Base-by-base conservation (phyloP, 2,329 filamentous ascomycete species). In the Phyllosticta paracitricarpa region DNA sequence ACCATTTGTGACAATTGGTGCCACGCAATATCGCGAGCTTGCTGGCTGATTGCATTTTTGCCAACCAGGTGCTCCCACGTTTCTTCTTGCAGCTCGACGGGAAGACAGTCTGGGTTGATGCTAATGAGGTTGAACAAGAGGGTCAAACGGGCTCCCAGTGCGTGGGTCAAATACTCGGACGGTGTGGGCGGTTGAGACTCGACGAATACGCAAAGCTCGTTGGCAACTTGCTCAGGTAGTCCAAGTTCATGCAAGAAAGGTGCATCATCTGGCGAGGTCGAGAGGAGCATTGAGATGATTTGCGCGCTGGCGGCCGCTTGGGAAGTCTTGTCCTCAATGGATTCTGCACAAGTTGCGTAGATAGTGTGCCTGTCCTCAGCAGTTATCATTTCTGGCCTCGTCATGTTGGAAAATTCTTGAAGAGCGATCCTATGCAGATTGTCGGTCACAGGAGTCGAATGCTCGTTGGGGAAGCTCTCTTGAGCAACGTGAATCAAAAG, bases 61-160 rank as follows among this genome's bases (percentile, higher is more conserved):
- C 90, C 88, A 56, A 96, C 84, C 26, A 94, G 78, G 51, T 87
- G 77, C 61, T 87, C 79, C 89, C 90, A 96, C 1, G 96, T 79
- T 12, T 77, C 78, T 52, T 78, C 76, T 17, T 87, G 85, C 3
- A 89, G 77, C 1, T 87, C 82, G 2, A 78, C 68, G 0, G 83
- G 81, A 55, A 96, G 81, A 0, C 83, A 82, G 8, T 80, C 76
- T 1, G 87, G 81, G n/a, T 84, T 82, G 58, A 84, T 76, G 35
- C 77, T 74, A 35, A 93, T 81, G 48, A 91, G 79, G 53, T 74
- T 76, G 59, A 73, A 76, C 58, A 85, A 81, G 54, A 85, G 80
- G 59, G 82, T 85, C 64, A 80, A 83, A 61, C 73, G 65, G 62
- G 69, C 71, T 48, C 70, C 66, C 33, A 75, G 66, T 19, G 70